Base-by-base conservation (phyloP, 352 stramenopile genomes). In the Pythium aquatile region DNA sequence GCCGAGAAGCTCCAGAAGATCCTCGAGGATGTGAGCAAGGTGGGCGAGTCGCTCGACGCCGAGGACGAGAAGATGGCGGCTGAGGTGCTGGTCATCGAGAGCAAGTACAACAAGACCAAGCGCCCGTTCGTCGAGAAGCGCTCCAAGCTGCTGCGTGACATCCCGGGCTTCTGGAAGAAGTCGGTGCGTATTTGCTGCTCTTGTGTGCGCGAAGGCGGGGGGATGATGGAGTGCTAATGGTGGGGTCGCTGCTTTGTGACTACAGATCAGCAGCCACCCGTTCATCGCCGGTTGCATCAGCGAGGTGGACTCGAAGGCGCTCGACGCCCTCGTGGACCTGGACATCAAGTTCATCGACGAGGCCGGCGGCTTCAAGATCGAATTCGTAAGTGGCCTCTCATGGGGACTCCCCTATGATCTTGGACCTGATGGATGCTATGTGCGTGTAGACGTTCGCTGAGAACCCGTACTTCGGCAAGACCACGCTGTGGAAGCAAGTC, bases 111-210 rank as follows among this genome's bases (percentile, higher is more conserved):
- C 69, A 72, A 60, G 42, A 72, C 70, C 59, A 91, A 91, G 76
- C 77, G 76, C 46, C 79, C 82, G 9, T 69, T 79, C 40, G 87
- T 83, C 66, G 75, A 78, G 55, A 90, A 91, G 75, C 85, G 85
- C 62, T 63, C 67, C 66, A 81, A 88, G 63, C 69, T 90, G 44
- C 63, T 93, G 53, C 57, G 56, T 20, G 76, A 85, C 16, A 90
- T 93, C 53, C 82, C 85, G 5, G 53, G 66, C 57, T 91, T 93
- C 70, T 93, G 85, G 85, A 91, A 91, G 72, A 71, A 91, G 66
- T 72, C 75, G 68, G 81, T 92, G 64, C 64, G 79, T 79, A 14
- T 24, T 5, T 7, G 53, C 35, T 33, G 7, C 24, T 0, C 6
- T 16, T 28, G 26, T 1, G 10, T 20, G 29, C 20, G 49, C 14